These are phyloP conservation scores for Apiospora phragmitis DNA, from an alignment of 2,329 filamentous ascomycete species.

Conservation along the genomic window DNA sequence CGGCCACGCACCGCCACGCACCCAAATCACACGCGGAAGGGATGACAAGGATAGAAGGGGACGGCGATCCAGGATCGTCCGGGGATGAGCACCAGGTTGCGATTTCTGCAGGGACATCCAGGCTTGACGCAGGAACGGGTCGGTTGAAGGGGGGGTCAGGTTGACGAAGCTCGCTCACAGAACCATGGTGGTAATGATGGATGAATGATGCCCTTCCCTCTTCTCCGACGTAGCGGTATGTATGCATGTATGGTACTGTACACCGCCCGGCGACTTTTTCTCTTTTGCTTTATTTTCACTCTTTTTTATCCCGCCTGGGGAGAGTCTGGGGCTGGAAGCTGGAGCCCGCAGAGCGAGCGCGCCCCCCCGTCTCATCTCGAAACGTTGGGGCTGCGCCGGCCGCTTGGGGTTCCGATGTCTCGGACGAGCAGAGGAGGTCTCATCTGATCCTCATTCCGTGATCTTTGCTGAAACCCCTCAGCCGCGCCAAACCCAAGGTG, in stretches of 20 bases:
- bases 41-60: not conserved
- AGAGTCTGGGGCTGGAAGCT: not conserved
- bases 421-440: constrained; percentile 6
- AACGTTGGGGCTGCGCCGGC: constrained; percentile 3
- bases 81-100: constrained; percentile 1
- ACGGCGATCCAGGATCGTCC: not conserved
- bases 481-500: not conserved
- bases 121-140: not conserved
- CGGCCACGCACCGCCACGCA: not conserved
- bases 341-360: not conserved
- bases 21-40: not conserved
- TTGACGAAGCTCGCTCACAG: not conserved
- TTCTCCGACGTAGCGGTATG: not conserved
- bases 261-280: not conserved
- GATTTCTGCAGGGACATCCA: not conserved
- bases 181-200: not conserved
- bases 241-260: not conserved
- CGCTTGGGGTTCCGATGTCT: not conserved
- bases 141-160: not conserved
- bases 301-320: not conserved
- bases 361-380: not conserved
- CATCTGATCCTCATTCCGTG: constrained; percentile 1
- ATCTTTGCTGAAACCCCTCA: not conserved
- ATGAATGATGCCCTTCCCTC: not conserved
- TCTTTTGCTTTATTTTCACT: not conserved